These are phyloP conservation scores for Vaccinium macrocarpon DNA, from an alignment of 148 eudicot species.

Conservation along the genomic window DNA sequence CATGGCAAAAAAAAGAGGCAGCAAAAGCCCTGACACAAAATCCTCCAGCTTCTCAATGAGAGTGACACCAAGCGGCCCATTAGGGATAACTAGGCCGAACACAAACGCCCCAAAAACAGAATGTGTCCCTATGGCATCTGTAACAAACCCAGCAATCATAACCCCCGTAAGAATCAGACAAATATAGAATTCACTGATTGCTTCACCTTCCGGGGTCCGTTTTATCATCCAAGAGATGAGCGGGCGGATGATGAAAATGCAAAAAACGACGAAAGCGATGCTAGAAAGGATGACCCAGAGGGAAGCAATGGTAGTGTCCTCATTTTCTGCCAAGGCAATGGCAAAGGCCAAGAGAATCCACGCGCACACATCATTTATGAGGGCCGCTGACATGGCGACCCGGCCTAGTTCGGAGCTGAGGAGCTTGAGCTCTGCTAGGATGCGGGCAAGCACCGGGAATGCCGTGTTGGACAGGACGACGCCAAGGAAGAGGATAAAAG, in stretches of 20 bases:
- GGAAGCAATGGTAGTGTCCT: constrained; percentile 34
- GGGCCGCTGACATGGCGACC: constrained; percentile 69
- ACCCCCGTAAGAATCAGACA: constrained; percentile 62
- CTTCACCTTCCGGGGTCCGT: constrained; percentile 65
- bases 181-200: constrained; percentile 52
- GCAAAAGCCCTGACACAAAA: constrained; percentile 63
- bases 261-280: constrained; percentile 32
- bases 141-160: constrained; percentile 62
- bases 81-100: constrained; percentile 64
- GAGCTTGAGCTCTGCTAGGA: constrained; percentile 75
- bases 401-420: constrained; percentile 61
- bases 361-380: constrained; percentile 62
- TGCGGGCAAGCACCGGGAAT: constrained; percentile 69
- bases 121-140: constrained; percentile 78
- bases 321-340: constrained; percentile 54
- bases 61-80: constrained; percentile 57
- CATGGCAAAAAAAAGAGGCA: constrained; percentile 65
- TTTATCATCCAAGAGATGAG: constrained; percentile 48
- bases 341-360: constrained; percentile 70
- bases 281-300: constrained; percentile 57
- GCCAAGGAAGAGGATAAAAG: constrained; percentile 57
- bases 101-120: constrained; percentile 79
- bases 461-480: constrained; percentile 68
- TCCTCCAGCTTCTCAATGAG: constrained; percentile 72
- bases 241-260: constrained; percentile 49